Evolutionary conservation across 73 alveolate species (phyloP).

Genomic region (Uronychia setigera): DNA sequence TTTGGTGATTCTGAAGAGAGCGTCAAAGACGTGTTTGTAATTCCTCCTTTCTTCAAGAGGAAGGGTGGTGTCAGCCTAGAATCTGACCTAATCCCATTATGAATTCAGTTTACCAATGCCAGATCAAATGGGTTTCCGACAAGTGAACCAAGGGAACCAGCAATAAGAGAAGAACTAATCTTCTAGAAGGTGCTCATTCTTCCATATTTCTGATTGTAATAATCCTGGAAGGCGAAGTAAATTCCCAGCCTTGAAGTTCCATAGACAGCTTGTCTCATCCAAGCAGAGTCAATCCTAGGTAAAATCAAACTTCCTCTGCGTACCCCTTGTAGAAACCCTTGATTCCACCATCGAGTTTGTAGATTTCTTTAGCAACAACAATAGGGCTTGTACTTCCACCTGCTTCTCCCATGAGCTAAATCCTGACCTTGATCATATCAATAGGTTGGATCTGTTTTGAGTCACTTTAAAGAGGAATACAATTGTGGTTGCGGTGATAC

Average conservation of each 20-base stretch:
- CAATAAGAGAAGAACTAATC: conserved; percentile 58
- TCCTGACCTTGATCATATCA: conserved; percentile 86
- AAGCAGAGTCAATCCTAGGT: conserved; percentile 82
- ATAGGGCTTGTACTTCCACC: conserved; percentile 62
- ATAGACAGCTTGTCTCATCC: conserved; percentile 78
- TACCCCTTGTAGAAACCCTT: conserved; percentile 78
- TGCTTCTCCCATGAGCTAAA: conserved; percentile 78
- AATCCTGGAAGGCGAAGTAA: conserved; percentile 64
- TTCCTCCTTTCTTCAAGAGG: conserved; percentile 82
- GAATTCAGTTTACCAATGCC: conserved; percentile 52
- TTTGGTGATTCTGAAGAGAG: conserved; percentile 70
- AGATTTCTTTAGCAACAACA: conserved; percentile 67
- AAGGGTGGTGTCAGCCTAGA: conserved; percentile 80
- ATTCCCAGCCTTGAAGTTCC: conserved; percentile 85
- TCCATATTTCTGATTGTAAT: conserved; percentile 38
- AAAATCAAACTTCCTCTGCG: not conserved
- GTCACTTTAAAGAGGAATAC: not conserved
- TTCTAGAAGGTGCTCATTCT: conserved; percentile 57
- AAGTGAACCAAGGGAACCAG: conserved; percentile 86
- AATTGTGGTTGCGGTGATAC: conserved; percentile 73
- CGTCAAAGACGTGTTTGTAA: conserved; percentile 78
- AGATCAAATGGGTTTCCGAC: conserved; percentile 92
- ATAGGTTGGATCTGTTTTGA: conserved; percentile 70
- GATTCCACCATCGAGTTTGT: conserved; percentile 69
- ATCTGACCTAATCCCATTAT: conserved; percentile 41